These are phyloP conservation scores for Epicoccum sorghinum DNA, from an alignment of 2,329 filamentous ascomycete genomes.

Conservation along the genomic window DNA sequence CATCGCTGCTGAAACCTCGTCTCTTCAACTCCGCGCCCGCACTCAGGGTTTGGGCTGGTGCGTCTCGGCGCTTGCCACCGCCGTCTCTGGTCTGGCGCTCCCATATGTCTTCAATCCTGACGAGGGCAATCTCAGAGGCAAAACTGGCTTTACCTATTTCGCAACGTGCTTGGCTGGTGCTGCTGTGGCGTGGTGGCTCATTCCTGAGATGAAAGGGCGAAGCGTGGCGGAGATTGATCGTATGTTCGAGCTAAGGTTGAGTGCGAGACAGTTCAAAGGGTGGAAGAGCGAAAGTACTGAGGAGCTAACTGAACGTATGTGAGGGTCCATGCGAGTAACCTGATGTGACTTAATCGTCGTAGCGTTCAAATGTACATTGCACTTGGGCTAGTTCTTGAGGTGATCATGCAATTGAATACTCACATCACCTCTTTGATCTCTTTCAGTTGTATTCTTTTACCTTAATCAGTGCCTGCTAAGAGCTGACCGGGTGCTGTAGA, in stretches of 20 bases:
- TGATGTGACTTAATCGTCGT: neutral
- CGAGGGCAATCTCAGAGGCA: slow-evolving; percentile 49
- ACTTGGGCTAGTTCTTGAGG: no score
- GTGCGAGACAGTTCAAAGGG: slow-evolving; percentile 24
- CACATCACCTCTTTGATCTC: no score
- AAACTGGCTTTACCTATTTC: slow-evolving; percentile 51
- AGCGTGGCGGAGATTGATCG: slow-evolving; percentile 57
- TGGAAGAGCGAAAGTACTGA: slow-evolving; percentile 19
- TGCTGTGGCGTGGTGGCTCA: slow-evolving; percentile 50
- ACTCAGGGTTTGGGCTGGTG: slow-evolving; percentile 55
- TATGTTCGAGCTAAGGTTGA: slow-evolving; percentile 37
- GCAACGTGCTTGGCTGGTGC: slow-evolving; percentile 45
- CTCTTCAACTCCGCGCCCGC: slow-evolving; percentile 53
- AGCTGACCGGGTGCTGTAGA: no score
- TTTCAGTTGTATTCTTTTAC: no score
- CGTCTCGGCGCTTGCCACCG: slow-evolving; percentile 49
- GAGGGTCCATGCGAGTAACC: neutral
- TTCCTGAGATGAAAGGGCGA: slow-evolving; percentile 62
- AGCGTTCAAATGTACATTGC: no score
- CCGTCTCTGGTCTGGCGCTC: slow-evolving; percentile 54
- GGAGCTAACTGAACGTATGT: slow-evolving; percentile 6
- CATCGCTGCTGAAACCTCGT: slow-evolving; percentile 53
- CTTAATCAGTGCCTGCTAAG: no score
- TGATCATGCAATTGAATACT: no score
- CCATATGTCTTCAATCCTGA: slow-evolving; percentile 61